Conservation (phyloP, 2,329 filamentous ascomycete species). For the Colletotrichum melonis region DNA sequence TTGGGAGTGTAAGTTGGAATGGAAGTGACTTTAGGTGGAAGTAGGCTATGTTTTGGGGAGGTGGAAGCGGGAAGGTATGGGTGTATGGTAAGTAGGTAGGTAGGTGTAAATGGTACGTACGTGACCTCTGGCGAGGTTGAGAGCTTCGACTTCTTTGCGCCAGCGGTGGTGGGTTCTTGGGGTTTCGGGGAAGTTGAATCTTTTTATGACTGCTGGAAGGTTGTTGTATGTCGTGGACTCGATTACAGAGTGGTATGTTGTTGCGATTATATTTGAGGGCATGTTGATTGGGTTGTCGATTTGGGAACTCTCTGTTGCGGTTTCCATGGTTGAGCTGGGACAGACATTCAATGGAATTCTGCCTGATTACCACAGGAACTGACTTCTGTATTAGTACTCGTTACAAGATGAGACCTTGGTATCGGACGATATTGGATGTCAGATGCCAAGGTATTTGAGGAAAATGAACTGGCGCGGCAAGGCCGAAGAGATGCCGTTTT, state of each 20-base stretch:
- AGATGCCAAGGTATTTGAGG: background rate
- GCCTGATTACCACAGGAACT: too few relatives aligned
- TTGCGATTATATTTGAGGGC: background rate
- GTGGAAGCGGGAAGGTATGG: too few relatives aligned
- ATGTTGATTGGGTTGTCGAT: too few relatives aligned
- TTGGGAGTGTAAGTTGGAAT: too few relatives aligned
- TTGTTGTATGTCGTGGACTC: background rate
- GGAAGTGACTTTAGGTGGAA: too few relatives aligned
- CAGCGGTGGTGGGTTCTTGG: background rate
- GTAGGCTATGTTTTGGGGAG: too few relatives aligned
- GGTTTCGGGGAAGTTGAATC: background rate
- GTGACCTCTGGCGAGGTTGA: background rate
- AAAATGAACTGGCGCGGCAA: accelerated
- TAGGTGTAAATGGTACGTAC: background rate
- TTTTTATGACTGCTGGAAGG: background rate
- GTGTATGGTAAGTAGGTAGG: too few relatives aligned
- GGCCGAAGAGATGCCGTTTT: background rate
- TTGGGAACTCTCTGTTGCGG: too few relatives aligned
- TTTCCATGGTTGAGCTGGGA: background rate
- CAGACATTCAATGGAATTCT: too few relatives aligned
- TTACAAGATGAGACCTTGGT: too few relatives aligned
- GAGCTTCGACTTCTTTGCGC: background rate
- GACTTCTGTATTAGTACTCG: too few relatives aligned
- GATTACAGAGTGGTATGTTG: background rate
- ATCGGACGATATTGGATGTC: accelerated